Percentiles rank a stretch among this genome's conserved stretches.
Conservation (phyloP, 208 protist genomes). For the Trichomonas vaginalis region DNA sequence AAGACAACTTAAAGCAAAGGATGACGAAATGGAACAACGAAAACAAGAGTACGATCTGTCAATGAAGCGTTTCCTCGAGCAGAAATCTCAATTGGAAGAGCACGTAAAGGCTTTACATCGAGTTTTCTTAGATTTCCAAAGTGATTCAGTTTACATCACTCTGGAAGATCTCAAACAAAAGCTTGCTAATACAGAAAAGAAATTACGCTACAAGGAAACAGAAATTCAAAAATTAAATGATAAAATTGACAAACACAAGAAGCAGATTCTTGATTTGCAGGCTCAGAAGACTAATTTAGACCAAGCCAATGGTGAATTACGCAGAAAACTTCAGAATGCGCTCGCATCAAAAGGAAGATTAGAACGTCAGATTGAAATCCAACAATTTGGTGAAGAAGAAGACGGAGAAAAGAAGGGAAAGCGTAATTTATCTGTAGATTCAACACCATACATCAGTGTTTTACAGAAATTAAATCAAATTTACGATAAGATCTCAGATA, state of each 20-base stretch:
- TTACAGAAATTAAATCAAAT: not conserved
- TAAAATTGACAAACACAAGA: not conserved
- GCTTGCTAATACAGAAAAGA: not conserved
- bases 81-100: constrained; percentile 2
- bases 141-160: constrained; percentile 10
- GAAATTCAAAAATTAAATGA: not conserved
- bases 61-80: constrained; percentile 2
- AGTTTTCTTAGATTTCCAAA: constrained; percentile 7
- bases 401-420: not conserved
- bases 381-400: not conserved
- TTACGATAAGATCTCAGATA: not conserved
- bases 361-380: not conserved
- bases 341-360: not conserved
- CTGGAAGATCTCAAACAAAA: constrained; percentile 10
- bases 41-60: constrained; percentile 12
- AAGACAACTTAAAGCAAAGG: not conserved
- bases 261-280: not conserved
- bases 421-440: not conserved
- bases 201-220: not conserved
- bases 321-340: not conserved
- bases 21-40: not conserved
- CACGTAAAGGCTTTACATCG: constrained; percentile 15
- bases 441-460: not conserved
- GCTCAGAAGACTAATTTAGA: not conserved
- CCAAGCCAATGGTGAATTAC: not conserved